These are phyloP conservation scores for Chytriomyces confervae DNA, from an alignment of 192 early-diverging fungal genomes.

Conservation along the genomic window DNA sequence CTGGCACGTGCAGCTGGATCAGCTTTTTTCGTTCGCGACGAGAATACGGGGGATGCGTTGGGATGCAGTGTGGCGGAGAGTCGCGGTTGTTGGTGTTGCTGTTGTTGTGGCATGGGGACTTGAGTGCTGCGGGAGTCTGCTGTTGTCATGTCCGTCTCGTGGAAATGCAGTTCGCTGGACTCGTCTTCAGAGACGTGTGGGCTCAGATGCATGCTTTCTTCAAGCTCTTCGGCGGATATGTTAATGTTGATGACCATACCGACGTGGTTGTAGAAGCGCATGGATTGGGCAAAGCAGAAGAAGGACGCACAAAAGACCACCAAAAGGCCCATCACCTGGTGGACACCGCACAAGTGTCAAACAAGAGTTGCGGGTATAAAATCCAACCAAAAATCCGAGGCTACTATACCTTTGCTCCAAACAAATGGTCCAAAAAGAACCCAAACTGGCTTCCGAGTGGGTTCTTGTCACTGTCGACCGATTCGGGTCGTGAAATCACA, in stretches of 20 bases:
- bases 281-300: slow-evolving; percentile 46
- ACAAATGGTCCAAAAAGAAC: slow-evolving; percentile 31
- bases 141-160: slow-evolving; percentile 3
- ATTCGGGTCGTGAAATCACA: slow-evolving; percentile 24
- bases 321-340: slow-evolving; percentile 29
- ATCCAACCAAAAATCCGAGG: slow-evolving; percentile 14
- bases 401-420: slow-evolving; percentile 30
- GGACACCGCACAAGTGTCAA: background rate
- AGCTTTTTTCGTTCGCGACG: background rate
- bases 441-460: slow-evolving; percentile 26
- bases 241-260: slow-evolving; percentile 47
- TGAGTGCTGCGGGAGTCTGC: slow-evolving; percentile 28
- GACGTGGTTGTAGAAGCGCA: slow-evolving; percentile 55
- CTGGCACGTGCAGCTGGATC: background rate
- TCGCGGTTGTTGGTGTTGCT: background rate
- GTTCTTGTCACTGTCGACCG: slow-evolving; percentile 1
- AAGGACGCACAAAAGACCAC: slow-evolving; percentile 27
- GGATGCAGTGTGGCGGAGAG: slow-evolving; percentile 15
- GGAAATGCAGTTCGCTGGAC: slow-evolving; percentile 3
- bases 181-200: background rate
- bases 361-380: background rate
- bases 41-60: background rate
- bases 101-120: background rate
- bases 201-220: slow-evolving; percentile 11
- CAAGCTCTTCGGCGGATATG: slow-evolving; percentile 18